Conservation (phyloP, 805 yeast genomes). For the Saccharomycopsis fibuligera region DNA sequence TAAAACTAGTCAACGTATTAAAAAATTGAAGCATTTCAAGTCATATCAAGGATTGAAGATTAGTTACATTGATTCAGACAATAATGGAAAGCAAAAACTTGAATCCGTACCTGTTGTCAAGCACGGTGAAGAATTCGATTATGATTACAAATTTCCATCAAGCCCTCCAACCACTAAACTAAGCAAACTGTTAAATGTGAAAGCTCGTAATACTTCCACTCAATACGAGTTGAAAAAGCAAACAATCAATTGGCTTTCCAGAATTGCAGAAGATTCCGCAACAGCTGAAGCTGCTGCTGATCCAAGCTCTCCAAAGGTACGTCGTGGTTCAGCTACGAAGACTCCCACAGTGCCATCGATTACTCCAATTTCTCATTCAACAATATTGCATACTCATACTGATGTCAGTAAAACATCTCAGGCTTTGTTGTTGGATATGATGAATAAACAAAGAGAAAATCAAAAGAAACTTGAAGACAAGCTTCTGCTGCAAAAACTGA, state of each 20-base stretch:
- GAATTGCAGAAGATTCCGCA: conserved; percentile 1
- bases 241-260: conserved; percentile 14
- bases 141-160: conserved; percentile 13
- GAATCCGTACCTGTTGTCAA: neutral
- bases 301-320: neutral
- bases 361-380: conserved; percentile 15
- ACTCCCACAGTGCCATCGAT: conserved; percentile 3
- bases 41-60: conserved; percentile 16
- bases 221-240: conserved; percentile 6
- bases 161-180: neutral
- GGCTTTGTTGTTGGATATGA: conserved; percentile 17
- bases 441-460: conserved; percentile 12
- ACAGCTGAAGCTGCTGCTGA: neutral
- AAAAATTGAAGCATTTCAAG: conserved; percentile 13
- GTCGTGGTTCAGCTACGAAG: neutral
- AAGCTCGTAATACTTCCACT: neutral
- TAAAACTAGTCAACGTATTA: neutral
- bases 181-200: neutral
- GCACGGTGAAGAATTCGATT: conserved; percentile 3
- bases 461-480: conserved; percentile 4
- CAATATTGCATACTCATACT: conserved; percentile 1
- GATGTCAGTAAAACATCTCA: conserved; percentile 16
- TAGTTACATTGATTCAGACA: neutral
- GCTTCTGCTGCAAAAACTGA: neutral
- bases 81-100: neutral